Conservation (phyloP, 2,329 filamentous ascomycete genomes). For the Sporothrix mexicana region DNA sequence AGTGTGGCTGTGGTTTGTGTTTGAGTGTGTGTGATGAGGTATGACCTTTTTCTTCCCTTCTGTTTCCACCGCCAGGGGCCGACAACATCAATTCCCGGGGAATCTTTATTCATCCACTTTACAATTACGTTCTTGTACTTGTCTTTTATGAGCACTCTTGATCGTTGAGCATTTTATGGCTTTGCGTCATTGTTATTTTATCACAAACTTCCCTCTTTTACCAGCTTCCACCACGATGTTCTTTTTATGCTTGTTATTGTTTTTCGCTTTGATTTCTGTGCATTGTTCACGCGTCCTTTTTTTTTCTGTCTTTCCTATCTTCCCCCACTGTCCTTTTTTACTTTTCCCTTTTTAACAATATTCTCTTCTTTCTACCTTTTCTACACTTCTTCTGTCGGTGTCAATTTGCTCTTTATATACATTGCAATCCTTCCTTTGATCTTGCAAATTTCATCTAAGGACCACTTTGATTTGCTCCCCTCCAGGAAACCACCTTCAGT, state of each 20-base stretch:
- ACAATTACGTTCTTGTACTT: conserved; percentile 27
- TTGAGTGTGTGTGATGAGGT: conserved; percentile 15
- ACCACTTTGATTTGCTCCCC: too few species aligned
- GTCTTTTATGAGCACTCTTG: conserved; percentile 21
- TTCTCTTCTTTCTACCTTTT: not conserved
- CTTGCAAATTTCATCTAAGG: too few species aligned
- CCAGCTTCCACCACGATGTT: conserved; percentile 26
- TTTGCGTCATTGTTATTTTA: conserved; percentile 6
- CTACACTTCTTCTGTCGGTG: not conserved
- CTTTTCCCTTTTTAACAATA: not conserved
- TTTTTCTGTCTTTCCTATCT: not conserved
- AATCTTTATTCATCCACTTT: not conserved
- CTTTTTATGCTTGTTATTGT: conserved; percentile 5
- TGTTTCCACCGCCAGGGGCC: conserved; percentile 3
- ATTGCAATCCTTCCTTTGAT: not conserved
- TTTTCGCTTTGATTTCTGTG: not conserved
- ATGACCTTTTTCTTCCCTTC: conserved; percentile 3
- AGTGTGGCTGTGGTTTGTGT: too few species aligned
- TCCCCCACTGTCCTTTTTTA: not conserved
- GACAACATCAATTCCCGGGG: conserved; percentile 23
- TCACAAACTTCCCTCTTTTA: conserved; percentile 27
- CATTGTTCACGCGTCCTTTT: not conserved
- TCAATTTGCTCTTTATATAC: conserved; percentile 27
- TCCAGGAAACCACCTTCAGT: not conserved
- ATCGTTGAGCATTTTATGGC: conserved; percentile 3